A percentile compares a stretch with the other conserved stretches of the same genome.
Conservation (phyloP, 768 basidiomycete species). For the Rhodosporidiobolus sp. region DNA sequence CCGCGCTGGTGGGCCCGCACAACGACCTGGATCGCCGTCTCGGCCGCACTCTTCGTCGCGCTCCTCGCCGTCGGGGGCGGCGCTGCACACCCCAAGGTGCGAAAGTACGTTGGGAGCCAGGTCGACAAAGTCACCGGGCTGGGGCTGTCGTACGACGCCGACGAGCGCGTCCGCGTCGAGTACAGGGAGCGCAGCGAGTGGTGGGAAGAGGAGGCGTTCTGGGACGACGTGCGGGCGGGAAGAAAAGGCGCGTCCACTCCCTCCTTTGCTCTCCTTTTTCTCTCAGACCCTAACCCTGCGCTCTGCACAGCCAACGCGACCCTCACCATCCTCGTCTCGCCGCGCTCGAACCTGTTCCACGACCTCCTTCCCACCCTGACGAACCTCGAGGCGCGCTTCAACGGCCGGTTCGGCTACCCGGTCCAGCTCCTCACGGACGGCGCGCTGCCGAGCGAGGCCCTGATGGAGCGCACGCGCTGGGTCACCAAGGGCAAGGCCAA, state of each 20-base stretch:
- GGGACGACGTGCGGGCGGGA: background rate
- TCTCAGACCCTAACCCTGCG: too few species aligned
- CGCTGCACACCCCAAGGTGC: background rate
- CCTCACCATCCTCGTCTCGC: constrained; percentile 21
- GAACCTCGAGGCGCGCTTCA: constrained; percentile 20
- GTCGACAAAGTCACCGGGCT: background rate
- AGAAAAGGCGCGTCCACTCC: background rate
- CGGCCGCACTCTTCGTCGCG: background rate
- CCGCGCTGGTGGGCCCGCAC: background rate
- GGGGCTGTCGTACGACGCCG: too few species aligned
- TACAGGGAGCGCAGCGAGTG: background rate
- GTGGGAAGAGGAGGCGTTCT: background rate
- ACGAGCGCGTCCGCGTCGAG: too few species aligned
- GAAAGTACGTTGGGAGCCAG: background rate
- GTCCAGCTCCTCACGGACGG: constrained; percentile 23
- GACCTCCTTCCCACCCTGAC: constrained; percentile 1
- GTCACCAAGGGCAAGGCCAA: constrained; percentile 18
- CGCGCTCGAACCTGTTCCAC: constrained; percentile 5
- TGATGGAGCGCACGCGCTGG: background rate
- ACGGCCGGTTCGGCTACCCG: constrained; percentile 13
- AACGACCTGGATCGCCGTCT: background rate
- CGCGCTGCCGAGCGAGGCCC: background rate
- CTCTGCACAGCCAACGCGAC: constrained; percentile 13
- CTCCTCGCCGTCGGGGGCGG: background rate
- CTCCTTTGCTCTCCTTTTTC: background rate